A percentile compares a stretch with the other conserved stretches of the same genome.
Evolutionary conservation across 1,284 basidiomycete genomes (phyloP).

Genomic region (Farysia itapuensis): DNA sequence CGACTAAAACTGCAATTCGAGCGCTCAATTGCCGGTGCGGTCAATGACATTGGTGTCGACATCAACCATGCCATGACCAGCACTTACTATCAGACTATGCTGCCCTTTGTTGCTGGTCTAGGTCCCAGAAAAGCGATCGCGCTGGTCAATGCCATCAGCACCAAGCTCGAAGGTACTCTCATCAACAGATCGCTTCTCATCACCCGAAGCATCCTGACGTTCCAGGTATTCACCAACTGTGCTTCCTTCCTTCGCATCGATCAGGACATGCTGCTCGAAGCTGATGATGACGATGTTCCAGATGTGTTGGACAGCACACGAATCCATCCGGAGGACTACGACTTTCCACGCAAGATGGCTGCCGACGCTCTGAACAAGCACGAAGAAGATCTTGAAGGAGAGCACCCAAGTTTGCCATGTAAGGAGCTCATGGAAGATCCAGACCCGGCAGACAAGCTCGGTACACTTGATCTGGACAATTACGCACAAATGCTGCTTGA

Average conservation of each 20-base stretch:
- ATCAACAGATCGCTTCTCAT: conserved; percentile 52
- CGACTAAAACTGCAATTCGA: conserved; percentile 82
- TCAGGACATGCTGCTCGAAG: conserved; percentile 40
- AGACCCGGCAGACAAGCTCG: conserved; percentile 78
- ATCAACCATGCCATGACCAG: conserved; percentile 89
- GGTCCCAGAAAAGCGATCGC: conserved; percentile 91
- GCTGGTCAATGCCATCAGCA: conserved; percentile 65
- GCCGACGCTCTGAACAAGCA: conserved; percentile 86
- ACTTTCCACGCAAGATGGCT: conserved; percentile 97
- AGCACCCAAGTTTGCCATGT: conserved; percentile 52
- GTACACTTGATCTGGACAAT: conserved; percentile 91
- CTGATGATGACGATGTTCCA: conserved; percentile 72
- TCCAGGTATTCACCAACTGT: conserved; percentile 61
- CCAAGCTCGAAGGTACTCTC: conserved; percentile 50
- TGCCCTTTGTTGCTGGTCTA: conserved; percentile 89
- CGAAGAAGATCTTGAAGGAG: conserved; percentile 56
- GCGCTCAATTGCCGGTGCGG: conserved; percentile 81
- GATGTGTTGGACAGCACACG: conserved; percentile 94
- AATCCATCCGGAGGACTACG: conserved; percentile 97
- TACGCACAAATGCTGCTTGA: conserved; percentile 81
- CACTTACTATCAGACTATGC: conserved; percentile 79
- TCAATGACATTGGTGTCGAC: conserved; percentile 90
- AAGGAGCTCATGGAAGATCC: conserved; percentile 77
- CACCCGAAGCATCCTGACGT: conserved; percentile 39
- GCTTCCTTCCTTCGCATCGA: conserved; percentile 77